phyloP scores from a whole-genome alignment of 1,284 basidiomycete genomes.

The Cutaneotrichosporon sp. region DNA sequence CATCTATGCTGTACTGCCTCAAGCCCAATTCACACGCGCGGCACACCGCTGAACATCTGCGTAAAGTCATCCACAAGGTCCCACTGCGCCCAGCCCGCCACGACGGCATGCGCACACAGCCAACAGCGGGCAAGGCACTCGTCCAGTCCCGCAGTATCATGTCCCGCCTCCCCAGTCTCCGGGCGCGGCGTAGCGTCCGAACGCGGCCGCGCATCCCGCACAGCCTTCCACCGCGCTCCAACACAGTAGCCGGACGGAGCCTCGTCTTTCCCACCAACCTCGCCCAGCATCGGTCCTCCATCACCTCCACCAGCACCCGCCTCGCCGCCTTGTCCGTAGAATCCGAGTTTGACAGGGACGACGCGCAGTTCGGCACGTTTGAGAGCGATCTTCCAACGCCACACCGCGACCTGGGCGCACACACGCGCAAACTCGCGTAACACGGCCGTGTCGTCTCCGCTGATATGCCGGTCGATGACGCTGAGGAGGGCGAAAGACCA shows the following conservation, averaged over 20 bases:
- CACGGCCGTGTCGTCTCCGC: constrained; percentile 70
- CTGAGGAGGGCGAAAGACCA: constrained; percentile 82
- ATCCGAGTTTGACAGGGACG: constrained; percentile 9
- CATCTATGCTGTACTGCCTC: constrained; percentile 25
- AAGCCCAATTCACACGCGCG: neutral
- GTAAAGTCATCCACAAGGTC: constrained; percentile 77
- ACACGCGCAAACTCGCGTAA: constrained; percentile 72
- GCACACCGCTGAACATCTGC: constrained; percentile 20
- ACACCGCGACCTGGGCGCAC: constrained; percentile 58
- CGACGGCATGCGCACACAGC: constrained; percentile 70
- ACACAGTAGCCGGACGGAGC: constrained; percentile 5
- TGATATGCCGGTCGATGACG: constrained; percentile 64
- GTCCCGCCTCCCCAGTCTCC: constrained; percentile 3
- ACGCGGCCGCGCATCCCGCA: constrained; percentile 6
- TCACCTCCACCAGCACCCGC: constrained; percentile 13
- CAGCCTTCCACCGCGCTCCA: constrained; percentile 16
- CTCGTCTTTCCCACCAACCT: neutral
- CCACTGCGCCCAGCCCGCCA: constrained; percentile 74
- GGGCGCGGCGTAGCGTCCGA: constrained; percentile 9
- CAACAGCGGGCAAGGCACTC: constrained; percentile 57
- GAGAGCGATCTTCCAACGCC: constrained; percentile 25
- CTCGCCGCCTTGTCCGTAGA: constrained; percentile 13
- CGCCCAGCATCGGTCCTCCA: neutral
- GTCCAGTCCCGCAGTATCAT: constrained; percentile 28
- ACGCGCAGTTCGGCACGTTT: neutral